Conservation (phyloP, 371 early-diverging fungal genomes). For the Actinomortierella wolfii region DNA sequence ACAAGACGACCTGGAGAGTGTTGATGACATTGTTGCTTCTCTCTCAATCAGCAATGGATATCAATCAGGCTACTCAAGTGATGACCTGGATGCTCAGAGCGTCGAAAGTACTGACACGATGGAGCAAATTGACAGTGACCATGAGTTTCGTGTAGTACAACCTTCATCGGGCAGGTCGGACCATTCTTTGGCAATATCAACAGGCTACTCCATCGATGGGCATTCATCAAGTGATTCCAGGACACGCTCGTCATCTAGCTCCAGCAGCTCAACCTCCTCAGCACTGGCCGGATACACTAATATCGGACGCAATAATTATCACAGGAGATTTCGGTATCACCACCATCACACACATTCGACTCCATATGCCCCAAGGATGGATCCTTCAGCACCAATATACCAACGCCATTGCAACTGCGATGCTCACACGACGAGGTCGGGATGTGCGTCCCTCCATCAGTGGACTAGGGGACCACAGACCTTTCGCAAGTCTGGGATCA, state of each 20-base stretch:
- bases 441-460: background rate
- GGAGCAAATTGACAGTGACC: no score
- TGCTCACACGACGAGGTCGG: background rate
- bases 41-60: no score
- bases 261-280: background rate
- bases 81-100: no score
- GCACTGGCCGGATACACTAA: background rate
- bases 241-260: background rate
- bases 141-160: no score
- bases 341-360: background rate
- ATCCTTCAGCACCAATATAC: background rate
- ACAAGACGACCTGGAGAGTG: background rate
- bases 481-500: slow-evolving; percentile 16
- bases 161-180: no score
- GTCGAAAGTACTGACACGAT: no score
- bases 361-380: background rate
- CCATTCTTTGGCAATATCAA: background rate
- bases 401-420: background rate
- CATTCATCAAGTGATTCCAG: background rate
- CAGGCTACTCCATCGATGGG: background rate
- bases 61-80: no score
- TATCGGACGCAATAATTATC: background rate
- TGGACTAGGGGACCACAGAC: background rate
- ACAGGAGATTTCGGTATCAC: background rate
- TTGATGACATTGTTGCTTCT: no score